These are phyloP conservation scores for Xerocomus potaroensis DNA, from an alignment of 768 basidiomycete genomes.

Conservation along the genomic window DNA sequence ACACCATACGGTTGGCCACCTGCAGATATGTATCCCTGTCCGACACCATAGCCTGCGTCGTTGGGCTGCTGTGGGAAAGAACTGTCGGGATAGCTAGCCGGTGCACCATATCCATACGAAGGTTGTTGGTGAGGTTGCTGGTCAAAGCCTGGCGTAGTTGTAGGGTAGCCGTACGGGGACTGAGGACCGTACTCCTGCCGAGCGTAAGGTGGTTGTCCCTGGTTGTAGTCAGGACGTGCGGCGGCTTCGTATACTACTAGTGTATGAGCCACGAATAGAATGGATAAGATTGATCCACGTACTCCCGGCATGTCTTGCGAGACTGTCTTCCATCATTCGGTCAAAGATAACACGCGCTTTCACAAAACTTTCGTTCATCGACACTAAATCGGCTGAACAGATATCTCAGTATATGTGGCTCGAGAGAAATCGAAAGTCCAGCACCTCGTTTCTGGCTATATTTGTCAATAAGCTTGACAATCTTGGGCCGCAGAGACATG, in stretches of 20 bases:
- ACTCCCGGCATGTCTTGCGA: conserved; percentile 70
- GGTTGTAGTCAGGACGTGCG: conserved; percentile 30
- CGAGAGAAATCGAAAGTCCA: conserved; percentile 5
- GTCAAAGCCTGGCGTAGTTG: conserved; percentile 35
- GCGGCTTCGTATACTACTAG: conserved; percentile 48
- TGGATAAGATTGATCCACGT: conserved; percentile 13
- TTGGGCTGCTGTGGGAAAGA: conserved; percentile 25
- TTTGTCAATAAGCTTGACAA: conserved; percentile 94
- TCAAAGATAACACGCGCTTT: conserved; percentile 88
- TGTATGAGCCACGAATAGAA: conserved; percentile 6
- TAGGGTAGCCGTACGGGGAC: conserved; percentile 44
- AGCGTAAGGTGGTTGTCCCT: conserved; percentile 22
- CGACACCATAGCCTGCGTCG: conserved; percentile 21
- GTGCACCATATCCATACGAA: conserved; percentile 22
- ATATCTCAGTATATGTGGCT: neutral
- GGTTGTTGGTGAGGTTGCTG: conserved; percentile 37
- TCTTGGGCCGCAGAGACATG: conserved; percentile 89
- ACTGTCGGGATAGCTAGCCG: conserved; percentile 23
- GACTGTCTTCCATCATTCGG: conserved; percentile 87
- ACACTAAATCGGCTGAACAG: conserved; percentile 76
- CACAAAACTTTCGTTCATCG: conserved; percentile 93
- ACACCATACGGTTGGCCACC: conserved; percentile 21
- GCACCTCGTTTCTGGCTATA: conserved; percentile 88
- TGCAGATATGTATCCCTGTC: conserved; percentile 19
- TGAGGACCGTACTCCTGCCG: conserved; percentile 36